Base-by-base conservation (phyloP, 257 asterid species). In the Paulownia fortunei region DNA sequence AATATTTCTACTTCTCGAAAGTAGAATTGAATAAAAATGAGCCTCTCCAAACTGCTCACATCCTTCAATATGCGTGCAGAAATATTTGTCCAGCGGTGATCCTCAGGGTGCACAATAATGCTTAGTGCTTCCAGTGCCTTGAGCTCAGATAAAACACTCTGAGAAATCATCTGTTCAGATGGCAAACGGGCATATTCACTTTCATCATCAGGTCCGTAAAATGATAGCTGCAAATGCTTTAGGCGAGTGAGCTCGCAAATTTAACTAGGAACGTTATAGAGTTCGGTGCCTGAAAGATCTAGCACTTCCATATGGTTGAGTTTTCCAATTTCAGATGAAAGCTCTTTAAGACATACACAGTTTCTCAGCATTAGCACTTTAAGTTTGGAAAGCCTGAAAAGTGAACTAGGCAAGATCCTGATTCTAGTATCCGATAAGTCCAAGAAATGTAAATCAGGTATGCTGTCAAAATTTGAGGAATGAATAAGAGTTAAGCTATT, bases 401-500 rank as follows among this genome's bases (percentile, higher is more conserved):
- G 61, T 54, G 61, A 54, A 54, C 27, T 54, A 54, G 61, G 61
- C 27, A 54, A 18, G 61, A 6, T 54, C 61, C 61, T n/a, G 61
- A 54, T 54, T 21, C 15, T 54, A 4, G 61, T 54, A 54, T 54
- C 61, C 1, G 61, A 54, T 21, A 54, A n/a, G 61, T 54, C 61
- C 26, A 54, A 9, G 19, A 54, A 54, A 54, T 9, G 10, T n/a
- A 54, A 27, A 1, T 19, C 27, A 0, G 61, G 27, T 27, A 54
- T 54, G 61, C 3, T 54, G 6, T 54, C 8, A 21, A 54, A 54
- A 54, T 3, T 18, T 6, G 61, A 54, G 61, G 0, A 6, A 8
- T 54, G 19, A 8, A 54, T 54, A 54, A 18, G 61, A 8, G 21
- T 54, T 54, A 19, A 8, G 27, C 61, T 1, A 27, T 54, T 21